Conservation (phyloP, 192 early-diverging fungal species). For the Glomus cerebriforme region DNA sequence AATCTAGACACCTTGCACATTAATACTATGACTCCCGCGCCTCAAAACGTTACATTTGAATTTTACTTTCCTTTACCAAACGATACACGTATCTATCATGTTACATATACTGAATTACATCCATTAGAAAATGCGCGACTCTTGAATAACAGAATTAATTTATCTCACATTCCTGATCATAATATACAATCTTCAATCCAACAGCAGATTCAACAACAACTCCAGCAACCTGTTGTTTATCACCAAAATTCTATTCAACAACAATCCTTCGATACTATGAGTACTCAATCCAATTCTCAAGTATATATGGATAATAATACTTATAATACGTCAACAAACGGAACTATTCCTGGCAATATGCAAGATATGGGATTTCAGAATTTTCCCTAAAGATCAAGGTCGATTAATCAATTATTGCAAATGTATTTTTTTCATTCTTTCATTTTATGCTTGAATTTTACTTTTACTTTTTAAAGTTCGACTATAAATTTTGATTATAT, state of each 20-base stretch:
- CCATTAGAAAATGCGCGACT: not conserved
- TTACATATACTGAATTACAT: not conserved
- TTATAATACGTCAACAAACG: too few species aligned
- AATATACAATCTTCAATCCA: not conserved
- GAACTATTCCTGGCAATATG: not conserved
- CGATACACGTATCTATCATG: not conserved
- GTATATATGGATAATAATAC: too few species aligned
- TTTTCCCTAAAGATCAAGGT: too few species aligned
- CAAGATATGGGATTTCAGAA: not conserved
- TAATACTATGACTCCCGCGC: not conserved
- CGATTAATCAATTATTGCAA: too few species aligned
- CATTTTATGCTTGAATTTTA: too few species aligned
- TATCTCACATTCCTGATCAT: not conserved
- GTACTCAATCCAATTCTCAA: too few species aligned
- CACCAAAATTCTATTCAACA: not conserved
- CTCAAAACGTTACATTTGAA: not conserved
- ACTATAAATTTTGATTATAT: too few species aligned
- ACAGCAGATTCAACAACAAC: not conserved
- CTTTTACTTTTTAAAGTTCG: too few species aligned
- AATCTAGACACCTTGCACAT: too few species aligned
- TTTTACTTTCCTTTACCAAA: not conserved
- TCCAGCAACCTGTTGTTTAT: not conserved
- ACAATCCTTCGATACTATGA: not conserved
- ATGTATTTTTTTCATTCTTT: too few species aligned
- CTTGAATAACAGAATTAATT: not conserved